These are phyloP conservation scores for Cichorium intybus DNA, from an alignment of 140 eudicot species.

Conservation along the genomic window DNA sequence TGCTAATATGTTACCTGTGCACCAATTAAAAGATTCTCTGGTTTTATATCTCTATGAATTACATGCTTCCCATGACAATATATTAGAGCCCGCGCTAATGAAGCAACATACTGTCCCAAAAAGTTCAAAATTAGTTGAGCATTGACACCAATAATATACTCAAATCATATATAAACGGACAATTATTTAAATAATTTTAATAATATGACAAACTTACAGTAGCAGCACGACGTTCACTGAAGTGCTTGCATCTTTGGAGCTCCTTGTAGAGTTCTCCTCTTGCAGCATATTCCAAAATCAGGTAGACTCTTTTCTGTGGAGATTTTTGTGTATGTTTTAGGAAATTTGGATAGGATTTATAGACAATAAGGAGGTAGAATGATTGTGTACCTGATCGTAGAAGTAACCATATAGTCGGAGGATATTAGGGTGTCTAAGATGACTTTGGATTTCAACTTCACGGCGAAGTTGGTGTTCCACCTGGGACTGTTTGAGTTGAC, in stretches of 20 bases:
- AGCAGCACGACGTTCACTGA: slow-evolving; percentile 76
- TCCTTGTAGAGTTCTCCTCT: slow-evolving; percentile 85
- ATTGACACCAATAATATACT: neutral
- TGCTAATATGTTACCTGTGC: slow-evolving; percentile 70
- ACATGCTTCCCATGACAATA: slow-evolving; percentile 94
- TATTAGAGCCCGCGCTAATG: slow-evolving; percentile 72
- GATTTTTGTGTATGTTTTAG: neutral
- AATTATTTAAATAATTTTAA: no score
- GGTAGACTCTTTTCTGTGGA: slow-evolving; percentile 72
- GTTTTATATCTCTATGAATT: slow-evolving; percentile 91
- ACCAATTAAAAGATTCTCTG: slow-evolving; percentile 90
- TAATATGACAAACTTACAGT: slow-evolving; percentile 42
- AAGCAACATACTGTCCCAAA: slow-evolving; percentile 60
- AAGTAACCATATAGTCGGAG: slow-evolving; percentile 77
- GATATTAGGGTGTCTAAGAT: slow-evolving; percentile 78
- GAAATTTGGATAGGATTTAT: neutral
- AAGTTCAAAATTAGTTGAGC: slow-evolving; percentile 1
- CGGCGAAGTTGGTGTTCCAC: slow-evolving; percentile 85
- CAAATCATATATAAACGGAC: neutral
- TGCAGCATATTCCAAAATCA: slow-evolving; percentile 76
- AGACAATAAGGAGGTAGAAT: neutral
- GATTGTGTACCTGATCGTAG: slow-evolving; percentile 60
- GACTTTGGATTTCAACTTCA: slow-evolving; percentile 85
- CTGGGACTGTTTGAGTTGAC: slow-evolving; percentile 81
- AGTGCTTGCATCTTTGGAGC: slow-evolving; percentile 71